Conservation (phyloP, 2,329 filamentous ascomycete species). For the Colletotrichum sp. region DNA sequence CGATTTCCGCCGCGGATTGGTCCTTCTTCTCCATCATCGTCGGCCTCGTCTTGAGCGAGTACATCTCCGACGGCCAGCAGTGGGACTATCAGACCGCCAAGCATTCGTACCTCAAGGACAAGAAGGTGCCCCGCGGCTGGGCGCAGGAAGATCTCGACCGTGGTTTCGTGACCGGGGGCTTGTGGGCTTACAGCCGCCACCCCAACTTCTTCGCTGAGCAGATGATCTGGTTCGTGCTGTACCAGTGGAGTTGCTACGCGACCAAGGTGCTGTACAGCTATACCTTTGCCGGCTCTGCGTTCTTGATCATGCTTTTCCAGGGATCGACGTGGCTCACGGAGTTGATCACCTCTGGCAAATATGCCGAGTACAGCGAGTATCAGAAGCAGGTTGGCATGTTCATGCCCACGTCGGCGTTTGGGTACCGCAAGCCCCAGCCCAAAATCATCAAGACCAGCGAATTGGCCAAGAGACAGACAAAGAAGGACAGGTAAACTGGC, state of each 20-base stretch:
- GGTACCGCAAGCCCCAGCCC: constrained; percentile 48
- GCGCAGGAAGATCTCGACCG: constrained; percentile 81
- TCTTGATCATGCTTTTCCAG: constrained; percentile 84
- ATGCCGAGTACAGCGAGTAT: constrained; percentile 86
- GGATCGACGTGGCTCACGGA: constrained; percentile 90
- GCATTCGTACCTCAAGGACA: constrained; percentile 73
- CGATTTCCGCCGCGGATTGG: constrained; percentile 50
- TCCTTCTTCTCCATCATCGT: constrained; percentile 52
- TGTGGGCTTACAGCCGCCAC: constrained; percentile 89
- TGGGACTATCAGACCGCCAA: constrained; percentile 91
- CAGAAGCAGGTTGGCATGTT: constrained; percentile 85
- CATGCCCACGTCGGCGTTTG: constrained; percentile 62
- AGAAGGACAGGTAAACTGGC: constrained; percentile 36
- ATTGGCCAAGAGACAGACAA: constrained; percentile 47
- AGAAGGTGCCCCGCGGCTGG: constrained; percentile 70
- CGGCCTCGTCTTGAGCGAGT: constrained; percentile 68
- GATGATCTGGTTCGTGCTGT: constrained; percentile 84
- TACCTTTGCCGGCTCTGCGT: constrained; percentile 72
- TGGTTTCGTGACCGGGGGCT: constrained; percentile 82
- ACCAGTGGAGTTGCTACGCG: constrained; percentile 84
- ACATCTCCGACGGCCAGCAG: constrained; percentile 89
- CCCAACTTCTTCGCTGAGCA: constrained; percentile 97
- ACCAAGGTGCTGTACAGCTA: constrained; percentile 78
- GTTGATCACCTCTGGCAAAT: constrained; percentile 78
- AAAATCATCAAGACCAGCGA: constrained; percentile 58